Evolutionary conservation across 306 rosid species (phyloP).

Genomic region (Prosopis cineraria): DNA sequence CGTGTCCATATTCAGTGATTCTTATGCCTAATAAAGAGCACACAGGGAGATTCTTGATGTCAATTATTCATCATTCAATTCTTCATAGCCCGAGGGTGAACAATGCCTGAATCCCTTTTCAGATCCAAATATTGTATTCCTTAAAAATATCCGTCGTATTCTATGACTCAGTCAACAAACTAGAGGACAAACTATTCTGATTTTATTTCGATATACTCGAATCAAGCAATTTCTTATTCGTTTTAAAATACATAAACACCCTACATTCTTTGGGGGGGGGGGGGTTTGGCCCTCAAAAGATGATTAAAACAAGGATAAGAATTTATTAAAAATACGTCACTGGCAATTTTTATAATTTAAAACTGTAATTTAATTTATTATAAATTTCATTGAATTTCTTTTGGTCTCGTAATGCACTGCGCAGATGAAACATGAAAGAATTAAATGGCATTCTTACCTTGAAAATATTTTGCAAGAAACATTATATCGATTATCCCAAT

Average conservation of each 20-base stretch:
- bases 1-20: background rate
- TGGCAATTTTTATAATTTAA: no score
- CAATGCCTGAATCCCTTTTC: background rate
- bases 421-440: no score
- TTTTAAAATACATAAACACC: background rate
- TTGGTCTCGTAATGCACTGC: no score
- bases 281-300: no score
- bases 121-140: background rate
- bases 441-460: no score
- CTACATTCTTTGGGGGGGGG: no score
- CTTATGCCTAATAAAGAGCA: background rate
- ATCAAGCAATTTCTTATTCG: background rate
- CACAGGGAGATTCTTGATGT: background rate
- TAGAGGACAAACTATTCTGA: background rate
- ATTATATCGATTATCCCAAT: no score
- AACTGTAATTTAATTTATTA: no score
- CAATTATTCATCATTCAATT: background rate
- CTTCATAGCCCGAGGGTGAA: background rate
- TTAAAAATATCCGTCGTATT: background rate
- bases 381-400: no score
- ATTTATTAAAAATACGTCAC: no score
- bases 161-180: background rate
- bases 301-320: no score
- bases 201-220: background rate
- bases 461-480: no score